Conservation (phyloP, 441 rosid genomes). For the Kokia cookei region DNA sequence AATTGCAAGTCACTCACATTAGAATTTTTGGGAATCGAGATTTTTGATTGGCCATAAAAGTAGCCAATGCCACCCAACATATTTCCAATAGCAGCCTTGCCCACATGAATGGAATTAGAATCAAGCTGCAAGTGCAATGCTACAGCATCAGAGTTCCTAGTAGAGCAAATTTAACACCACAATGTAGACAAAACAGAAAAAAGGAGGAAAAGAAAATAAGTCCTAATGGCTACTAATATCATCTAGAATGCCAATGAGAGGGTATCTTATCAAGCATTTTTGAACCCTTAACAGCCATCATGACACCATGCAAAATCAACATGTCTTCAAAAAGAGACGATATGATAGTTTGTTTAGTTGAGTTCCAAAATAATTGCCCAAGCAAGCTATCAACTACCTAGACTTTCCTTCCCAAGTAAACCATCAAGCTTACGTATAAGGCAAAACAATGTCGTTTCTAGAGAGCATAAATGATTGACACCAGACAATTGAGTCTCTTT, state of each 20-base stretch:
- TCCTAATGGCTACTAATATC: not conserved
- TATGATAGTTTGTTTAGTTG: not conserved
- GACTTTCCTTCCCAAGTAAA: not conserved
- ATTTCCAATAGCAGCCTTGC: constrained; percentile 85
- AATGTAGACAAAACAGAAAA: not conserved
- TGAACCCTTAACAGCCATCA: not conserved
- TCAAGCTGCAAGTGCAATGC: constrained; percentile 54
- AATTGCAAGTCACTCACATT: constrained; percentile 47
- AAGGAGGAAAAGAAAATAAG: constrained; percentile 3
- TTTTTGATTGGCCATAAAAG: constrained; percentile 89
- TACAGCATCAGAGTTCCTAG: constrained; percentile 9
- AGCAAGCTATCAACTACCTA: not conserved
- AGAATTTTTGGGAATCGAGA: constrained; percentile 49
- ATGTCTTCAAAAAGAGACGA: not conserved
- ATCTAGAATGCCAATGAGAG: constrained; percentile 4
- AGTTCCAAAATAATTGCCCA: not conserved
- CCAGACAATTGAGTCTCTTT: not conserved
- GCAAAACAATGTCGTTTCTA: not conserved
- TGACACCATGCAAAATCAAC: not conserved
- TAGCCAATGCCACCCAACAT: constrained; percentile 98
- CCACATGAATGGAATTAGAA: constrained; percentile 55
- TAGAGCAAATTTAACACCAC: constrained; percentile 1
- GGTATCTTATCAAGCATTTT: not conserved
- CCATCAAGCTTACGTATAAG: not conserved
- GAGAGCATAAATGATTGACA: not conserved